Evolutionary conservation across 1,284 basidiomycete species (phyloP), one percentile per base, ranked within the genome.

Genomic region (Cutaneotrichosporon arboriforme): DNA sequence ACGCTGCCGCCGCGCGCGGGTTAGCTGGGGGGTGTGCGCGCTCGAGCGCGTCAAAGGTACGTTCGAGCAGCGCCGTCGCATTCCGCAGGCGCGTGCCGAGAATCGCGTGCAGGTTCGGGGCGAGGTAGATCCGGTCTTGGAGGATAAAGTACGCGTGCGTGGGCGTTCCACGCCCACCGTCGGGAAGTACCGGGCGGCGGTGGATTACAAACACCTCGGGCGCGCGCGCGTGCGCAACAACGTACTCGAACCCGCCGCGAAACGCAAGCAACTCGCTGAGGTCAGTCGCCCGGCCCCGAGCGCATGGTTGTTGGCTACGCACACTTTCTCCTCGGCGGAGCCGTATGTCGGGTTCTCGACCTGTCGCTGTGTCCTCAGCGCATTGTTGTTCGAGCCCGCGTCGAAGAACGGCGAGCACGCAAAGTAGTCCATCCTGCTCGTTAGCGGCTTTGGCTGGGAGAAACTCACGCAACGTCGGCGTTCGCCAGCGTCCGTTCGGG

Each of bases 401-500:
- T 72, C 68, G 57, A 63, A 74, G 59, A 74, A 74, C 4, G 72
- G 72, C 13, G 70, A 72, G 49, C 62, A 65, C 8, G 69, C 67
- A 47, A 74, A 74, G 57, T 72, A 74, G 57, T 74, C 72, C 62
- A 74, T 62, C 31, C 70, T 72, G 51, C 4, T 43, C 10, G 52
- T 53, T 35, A 53, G 45, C n/a, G 17, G 23, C 22, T 4, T n/a
- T n/a, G n/a, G 44, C 35, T 14, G 15, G 17, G 31, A 39, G 13
- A 17, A 7, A 54, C 67, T 60, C 45, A 70, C 67, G 68, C 69
- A 15, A 70, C 52, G 37, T 72, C 69, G 3, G 68, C 45, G 8
- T 54, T 70, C 4, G 69, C 68, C 8, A 72, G 59, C 9, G 66
- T 66, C 4, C 60, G 56, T 17, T 64, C 68, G 18, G 68, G 66